A percentile compares a stretch with the other conserved stretches of the same genome.
Evolutionary conservation across 306 rosid species (phyloP).

Genomic region (Prinsepia uniflora): DNA sequence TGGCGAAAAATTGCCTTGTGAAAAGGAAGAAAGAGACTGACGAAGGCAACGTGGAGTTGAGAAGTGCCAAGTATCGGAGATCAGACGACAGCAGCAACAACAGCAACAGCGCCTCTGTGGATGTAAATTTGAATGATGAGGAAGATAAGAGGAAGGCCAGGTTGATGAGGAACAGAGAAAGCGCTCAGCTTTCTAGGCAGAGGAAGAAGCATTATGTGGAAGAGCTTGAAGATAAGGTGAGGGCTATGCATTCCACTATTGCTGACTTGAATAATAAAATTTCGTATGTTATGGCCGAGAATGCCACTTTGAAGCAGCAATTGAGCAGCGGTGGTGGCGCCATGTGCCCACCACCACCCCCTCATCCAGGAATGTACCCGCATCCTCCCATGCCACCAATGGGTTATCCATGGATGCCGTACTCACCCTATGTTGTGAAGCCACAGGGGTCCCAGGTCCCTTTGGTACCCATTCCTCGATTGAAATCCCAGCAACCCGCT

Average conservation of each 20-base stretch:
- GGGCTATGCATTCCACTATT: constrained; percentile 75
- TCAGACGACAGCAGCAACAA: constrained; percentile 32
- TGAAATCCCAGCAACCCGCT: constrained; percentile 61
- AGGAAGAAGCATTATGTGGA: constrained; percentile 96
- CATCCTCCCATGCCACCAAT: constrained; percentile 68
- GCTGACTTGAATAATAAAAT: constrained; percentile 70
- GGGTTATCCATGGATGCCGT: constrained; percentile 81
- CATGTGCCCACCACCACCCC: constrained; percentile 49
- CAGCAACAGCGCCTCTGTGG: constrained; percentile 23
- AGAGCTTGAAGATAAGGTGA: constrained; percentile 89
- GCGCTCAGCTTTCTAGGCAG: constrained; percentile 98
- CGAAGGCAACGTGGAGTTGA: constrained; percentile 45
- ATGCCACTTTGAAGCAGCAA: constrained; percentile 80
- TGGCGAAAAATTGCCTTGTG: constrained; percentile 37
- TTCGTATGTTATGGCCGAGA: constrained; percentile 74
- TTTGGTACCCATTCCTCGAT: constrained; percentile 85
- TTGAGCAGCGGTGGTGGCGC: constrained; percentile 51
- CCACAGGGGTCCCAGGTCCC: constrained; percentile 87
- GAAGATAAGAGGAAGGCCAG: constrained; percentile 71
- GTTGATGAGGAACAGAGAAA: constrained; percentile 90
- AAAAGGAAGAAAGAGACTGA: constrained; percentile 69
- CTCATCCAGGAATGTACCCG: constrained; percentile 64
- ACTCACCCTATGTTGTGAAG: constrained; percentile 66
- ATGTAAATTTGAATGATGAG: constrained; percentile 30
- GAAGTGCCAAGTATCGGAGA: constrained; percentile 54